Evolutionary conservation across 164 flowering plant genomes (phyloP), one percentile per base, ranked within the genome.

Genomic region (Chimonanthus salicifolius): DNA sequence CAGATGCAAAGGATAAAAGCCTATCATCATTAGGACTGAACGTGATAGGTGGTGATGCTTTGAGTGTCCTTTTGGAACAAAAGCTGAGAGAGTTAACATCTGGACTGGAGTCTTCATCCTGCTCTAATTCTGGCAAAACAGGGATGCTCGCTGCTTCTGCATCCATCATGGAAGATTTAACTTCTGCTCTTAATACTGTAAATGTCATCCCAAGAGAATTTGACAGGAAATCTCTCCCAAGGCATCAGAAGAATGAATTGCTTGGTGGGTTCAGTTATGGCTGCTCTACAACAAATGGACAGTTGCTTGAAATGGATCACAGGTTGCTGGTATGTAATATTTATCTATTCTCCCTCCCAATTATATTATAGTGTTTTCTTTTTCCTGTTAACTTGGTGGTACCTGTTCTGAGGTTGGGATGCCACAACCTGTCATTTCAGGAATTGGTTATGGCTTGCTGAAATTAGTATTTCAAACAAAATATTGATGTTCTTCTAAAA

Each of bases 11-110:
- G 58, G 67, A 16, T 16, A 73, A 78, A 58, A 51, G 72, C 10
- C 4, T 77, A 15, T 79, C 90, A 50, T 82, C 87, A 6, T 46
- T 74, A 10, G 90, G 90, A 64, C 72, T 80, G 67, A 89, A 85
- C 79, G 82, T 80, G 16, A 79, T 88, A 7, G 90, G 90, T 16
- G 88, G 90, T 73, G 97, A 93, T 82, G 86, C 94, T 58, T 82
- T 95, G 79, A 89, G 94, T 83, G 70, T 80, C 74, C 90, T 93
- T 75, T 82, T 93, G 85, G 98, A 95, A 68, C 88, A 88, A 76
- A 91, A 93, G 79, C 81, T 95, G 20, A 86, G 83, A 74, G 97
- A 95, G 76, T 68, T 95, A 62, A 85, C 92, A 43, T 63, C 71
- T 74, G 87, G 80, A 66, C 72, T 79, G 49, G 87, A 79, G 76